These are phyloP conservation scores for Alternaria atra DNA, from an alignment of 2,329 filamentous ascomycete species.

Conservation along the genomic window DNA sequence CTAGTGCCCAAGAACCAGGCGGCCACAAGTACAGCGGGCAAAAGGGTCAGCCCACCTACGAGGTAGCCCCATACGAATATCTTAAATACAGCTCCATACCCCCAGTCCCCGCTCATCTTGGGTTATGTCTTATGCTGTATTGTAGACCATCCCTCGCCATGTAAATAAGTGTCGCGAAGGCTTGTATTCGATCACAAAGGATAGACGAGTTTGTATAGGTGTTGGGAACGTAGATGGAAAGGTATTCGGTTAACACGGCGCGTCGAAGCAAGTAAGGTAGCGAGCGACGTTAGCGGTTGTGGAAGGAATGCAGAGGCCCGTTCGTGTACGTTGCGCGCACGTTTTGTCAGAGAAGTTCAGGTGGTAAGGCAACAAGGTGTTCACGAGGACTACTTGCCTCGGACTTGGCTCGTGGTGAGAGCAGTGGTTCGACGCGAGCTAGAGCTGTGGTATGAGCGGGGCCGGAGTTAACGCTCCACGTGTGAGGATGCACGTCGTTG, in stretches of 20 bases:
- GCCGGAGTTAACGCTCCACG: constrained; percentile 25
- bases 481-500: constrained; percentile 23
- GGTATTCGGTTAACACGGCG: constrained; percentile 16
- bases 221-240: constrained; percentile 3
- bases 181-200: neutral
- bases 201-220: neutral
- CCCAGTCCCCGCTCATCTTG: constrained; percentile 41
- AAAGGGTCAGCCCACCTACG: constrained; percentile 34
- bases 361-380: neutral
- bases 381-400: neutral
- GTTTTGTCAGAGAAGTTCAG: neutral
- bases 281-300: constrained; percentile 17
- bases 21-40: constrained; percentile 26
- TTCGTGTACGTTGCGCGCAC: neutral
- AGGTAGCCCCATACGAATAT: constrained; percentile 40
- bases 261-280: constrained; percentile 21
- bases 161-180: neutral
- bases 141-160: constrained; percentile 26
- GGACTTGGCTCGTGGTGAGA: constrained; percentile 1
- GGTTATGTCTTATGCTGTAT: constrained; percentile 22
- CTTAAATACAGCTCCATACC: constrained; percentile 34
- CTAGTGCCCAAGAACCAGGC: constrained; percentile 34
- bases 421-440: constrained; percentile 16
- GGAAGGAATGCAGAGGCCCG: constrained; percentile 4
- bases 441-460: constrained; percentile 15